phyloP scores from a whole-genome alignment of 2,329 filamentous ascomycete species.

The Aspergillus udagawae region DNA sequence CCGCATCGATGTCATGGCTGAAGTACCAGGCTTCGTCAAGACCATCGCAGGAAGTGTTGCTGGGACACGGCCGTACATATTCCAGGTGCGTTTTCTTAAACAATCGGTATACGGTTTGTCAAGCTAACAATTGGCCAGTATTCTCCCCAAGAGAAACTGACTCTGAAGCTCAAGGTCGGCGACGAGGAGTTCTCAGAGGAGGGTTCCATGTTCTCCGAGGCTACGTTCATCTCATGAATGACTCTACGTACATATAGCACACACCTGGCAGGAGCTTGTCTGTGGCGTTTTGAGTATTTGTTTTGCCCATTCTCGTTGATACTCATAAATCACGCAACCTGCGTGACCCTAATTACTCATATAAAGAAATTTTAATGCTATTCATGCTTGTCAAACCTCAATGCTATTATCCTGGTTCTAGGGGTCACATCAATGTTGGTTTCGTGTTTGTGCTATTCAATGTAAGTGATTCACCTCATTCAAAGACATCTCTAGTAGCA shows the following conservation, averaged over 20 bases:
- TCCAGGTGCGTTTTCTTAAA: conserved; percentile 62
- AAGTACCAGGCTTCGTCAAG: conserved; percentile 95
- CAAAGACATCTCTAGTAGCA: background rate
- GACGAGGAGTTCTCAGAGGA: conserved; percentile 74
- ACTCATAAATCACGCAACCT: conserved; percentile 13
- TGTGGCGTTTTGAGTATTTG: conserved; percentile 31
- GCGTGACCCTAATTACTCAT: conserved; percentile 14
- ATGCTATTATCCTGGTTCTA: background rate
- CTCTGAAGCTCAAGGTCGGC: conserved; percentile 79
- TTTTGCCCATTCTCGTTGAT: conserved; percentile 26
- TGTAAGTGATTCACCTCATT: background rate
- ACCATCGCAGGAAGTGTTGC: conserved; percentile 81
- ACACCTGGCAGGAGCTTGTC: conserved; percentile 15
- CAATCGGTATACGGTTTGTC: background rate
- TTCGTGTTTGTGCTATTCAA: background rate
- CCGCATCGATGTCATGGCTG: conserved; percentile 90
- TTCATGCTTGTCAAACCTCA: conserved; percentile 2
- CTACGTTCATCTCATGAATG: conserved; percentile 82
- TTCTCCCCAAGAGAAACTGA: conserved; percentile 60
- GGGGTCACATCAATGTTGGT: background rate
- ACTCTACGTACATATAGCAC: conserved; percentile 28
- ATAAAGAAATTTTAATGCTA: conserved; percentile 30
- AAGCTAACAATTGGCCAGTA: conserved; percentile 54
- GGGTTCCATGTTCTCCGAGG: conserved; percentile 78
- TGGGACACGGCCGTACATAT: conserved; percentile 96